Percentiles rank a stretch among this genome's conserved stretches.
Conservation (phyloP, 2,329 filamentous ascomycete species). For the Fusarium camptoceras region DNA sequence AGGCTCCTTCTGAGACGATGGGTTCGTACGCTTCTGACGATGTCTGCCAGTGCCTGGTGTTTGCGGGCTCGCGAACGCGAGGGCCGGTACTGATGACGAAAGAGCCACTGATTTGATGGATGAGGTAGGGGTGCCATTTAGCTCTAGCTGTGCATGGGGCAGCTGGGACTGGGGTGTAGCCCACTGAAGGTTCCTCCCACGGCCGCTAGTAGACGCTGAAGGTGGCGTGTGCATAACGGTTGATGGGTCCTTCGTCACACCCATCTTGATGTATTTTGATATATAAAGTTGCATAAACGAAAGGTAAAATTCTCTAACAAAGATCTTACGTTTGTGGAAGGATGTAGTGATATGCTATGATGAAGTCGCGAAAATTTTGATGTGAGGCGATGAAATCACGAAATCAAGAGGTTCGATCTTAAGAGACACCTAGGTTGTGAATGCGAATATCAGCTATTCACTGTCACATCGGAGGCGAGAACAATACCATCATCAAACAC, state of each 20-base stretch:
- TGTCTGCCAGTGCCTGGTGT: conserved; percentile 5
- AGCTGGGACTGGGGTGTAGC: conserved; percentile 12
- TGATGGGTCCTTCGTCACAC: background rate
- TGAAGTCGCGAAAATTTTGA: background rate
- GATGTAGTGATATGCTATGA: background rate
- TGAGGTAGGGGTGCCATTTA: conserved; percentile 15
- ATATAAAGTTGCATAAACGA: background rate
- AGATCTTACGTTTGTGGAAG: background rate
- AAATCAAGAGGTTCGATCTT: background rate
- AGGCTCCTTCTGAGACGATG: conserved; percentile 35
- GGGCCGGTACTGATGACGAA: background rate
- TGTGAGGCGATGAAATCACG: background rate
- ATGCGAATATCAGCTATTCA: background rate
- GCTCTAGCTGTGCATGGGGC: background rate
- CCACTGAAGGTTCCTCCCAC: background rate
- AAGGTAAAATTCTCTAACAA: background rate
- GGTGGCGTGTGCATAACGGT: conserved; percentile 22
- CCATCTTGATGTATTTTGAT: background rate
- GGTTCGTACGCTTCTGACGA: background rate
- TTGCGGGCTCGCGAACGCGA: conserved; percentile 30
- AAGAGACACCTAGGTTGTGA: background rate
- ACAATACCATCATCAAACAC: background rate
- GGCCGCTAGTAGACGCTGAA: conserved; percentile 1
- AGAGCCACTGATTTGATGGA: conserved; percentile 14
- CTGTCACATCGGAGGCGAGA: background rate